These are phyloP conservation scores for Lenwebbia sp. DNA, from an alignment of 345 rosid species.

Conservation along the genomic window DNA sequence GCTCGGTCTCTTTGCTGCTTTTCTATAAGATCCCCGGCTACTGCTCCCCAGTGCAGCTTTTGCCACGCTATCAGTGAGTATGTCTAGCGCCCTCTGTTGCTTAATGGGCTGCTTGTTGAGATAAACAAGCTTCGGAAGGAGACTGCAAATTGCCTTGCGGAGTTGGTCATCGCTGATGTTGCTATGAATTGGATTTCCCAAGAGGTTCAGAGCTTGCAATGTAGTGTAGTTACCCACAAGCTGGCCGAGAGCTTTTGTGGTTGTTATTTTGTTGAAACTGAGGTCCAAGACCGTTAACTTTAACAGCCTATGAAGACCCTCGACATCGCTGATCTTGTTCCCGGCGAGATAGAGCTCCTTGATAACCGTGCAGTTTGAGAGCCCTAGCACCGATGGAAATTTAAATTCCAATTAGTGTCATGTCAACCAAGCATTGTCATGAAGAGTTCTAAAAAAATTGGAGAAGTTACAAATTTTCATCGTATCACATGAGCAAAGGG, in stretches of 20 bases:
- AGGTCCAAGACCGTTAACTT: constrained; percentile 80
- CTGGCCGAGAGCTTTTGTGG: constrained; percentile 78
- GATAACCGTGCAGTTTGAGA: constrained; percentile 73
- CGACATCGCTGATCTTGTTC: constrained; percentile 79
- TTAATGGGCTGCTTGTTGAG: constrained; percentile 79
- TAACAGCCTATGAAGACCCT: constrained; percentile 82
- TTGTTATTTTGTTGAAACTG: constrained; percentile 92
- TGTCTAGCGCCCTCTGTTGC: constrained; percentile 64
- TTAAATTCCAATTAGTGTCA: neutral
- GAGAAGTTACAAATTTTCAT: neutral
- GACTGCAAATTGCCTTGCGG: constrained; percentile 55
- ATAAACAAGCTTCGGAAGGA: constrained; percentile 73
- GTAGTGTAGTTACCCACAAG: constrained; percentile 86
- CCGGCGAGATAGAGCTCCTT: constrained; percentile 89
- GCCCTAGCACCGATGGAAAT: constrained; percentile 27
- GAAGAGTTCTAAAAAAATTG: neutral
- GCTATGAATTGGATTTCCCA: constrained; percentile 79
- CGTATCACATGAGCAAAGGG: neutral
- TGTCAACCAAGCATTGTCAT: neutral
- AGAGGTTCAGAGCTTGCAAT: constrained; percentile 59
- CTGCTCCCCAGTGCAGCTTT: constrained; percentile 62
- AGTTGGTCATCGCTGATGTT: constrained; percentile 74
- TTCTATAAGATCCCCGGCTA: constrained; percentile 25
- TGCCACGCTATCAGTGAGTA: constrained; percentile 61
- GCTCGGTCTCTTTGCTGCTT: constrained; percentile 18